Evolutionary conservation across 108 stramenopile genomes (phyloP).

Genomic region (Nitzschia palea): DNA sequence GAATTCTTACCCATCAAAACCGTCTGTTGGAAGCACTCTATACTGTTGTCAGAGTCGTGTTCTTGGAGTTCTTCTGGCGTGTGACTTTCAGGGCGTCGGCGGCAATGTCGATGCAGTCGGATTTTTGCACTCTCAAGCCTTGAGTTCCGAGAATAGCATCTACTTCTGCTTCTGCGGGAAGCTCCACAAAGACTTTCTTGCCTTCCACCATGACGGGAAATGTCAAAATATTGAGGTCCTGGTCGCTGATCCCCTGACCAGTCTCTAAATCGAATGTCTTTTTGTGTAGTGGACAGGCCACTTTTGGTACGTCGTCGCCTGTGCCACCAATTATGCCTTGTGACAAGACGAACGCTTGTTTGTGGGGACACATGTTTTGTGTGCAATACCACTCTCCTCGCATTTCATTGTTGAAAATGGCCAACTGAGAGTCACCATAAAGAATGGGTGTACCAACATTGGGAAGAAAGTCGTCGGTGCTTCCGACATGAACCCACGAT

Average conservation of each 20-base stretch:
- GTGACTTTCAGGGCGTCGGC: conserved; percentile 49
- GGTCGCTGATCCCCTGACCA: conserved; percentile 73
- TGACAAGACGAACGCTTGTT: conserved; percentile 91
- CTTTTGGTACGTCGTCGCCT: conserved; percentile 71
- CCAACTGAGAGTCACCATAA: conserved; percentile 89
- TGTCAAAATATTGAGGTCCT: conserved; percentile 78
- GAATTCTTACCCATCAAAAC: no score
- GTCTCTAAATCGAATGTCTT: conserved; percentile 76
- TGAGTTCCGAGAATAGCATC: conserved; percentile 87
- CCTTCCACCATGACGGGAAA: conserved; percentile 83
- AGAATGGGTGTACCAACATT: conserved; percentile 85
- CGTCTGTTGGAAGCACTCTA: no score
- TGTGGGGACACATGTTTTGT: conserved; percentile 94
- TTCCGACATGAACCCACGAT: conserved; percentile 82
- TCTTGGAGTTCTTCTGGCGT: no score
- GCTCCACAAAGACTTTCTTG: conserved; percentile 78
- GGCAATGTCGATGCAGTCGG: conserved; percentile 67
- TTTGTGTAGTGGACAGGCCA: conserved; percentile 95
- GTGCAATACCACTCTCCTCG: conserved; percentile 85
- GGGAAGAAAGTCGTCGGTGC: conserved; percentile 63
- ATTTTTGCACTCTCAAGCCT: conserved; percentile 73
- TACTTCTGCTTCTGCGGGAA: conserved; percentile 76
- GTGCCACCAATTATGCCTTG: conserved; percentile 87
- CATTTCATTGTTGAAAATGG: conserved; percentile 84
- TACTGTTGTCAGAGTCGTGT: no score